A percentile compares a stretch with the other conserved stretches of the same genome.
Evolutionary conservation across 176 grass and related monocot genomes (phyloP).

Genomic region (Carex myosuroides): DNA sequence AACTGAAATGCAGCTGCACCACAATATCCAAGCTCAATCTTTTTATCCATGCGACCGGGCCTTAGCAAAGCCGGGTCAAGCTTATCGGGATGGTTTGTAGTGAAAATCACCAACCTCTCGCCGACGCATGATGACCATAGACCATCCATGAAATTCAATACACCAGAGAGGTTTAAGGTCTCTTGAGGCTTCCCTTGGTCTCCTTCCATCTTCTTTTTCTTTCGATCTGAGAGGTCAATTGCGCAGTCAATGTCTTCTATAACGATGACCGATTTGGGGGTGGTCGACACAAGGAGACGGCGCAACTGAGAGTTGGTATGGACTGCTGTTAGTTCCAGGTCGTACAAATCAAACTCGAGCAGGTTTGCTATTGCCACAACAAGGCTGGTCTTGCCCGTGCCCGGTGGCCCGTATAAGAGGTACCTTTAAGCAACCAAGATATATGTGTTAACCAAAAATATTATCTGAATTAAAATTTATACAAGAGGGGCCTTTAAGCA

Average conservation of each 20-base stretch:
- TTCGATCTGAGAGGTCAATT: slow-evolving; percentile 58
- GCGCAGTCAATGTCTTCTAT: slow-evolving; percentile 80
- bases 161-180: not conserved
- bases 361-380: too few species aligned
- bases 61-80: slow-evolving; percentile 36
- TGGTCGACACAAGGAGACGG: slow-evolving; percentile 9
- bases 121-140: too few species aligned
- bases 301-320: slow-evolving; percentile 51
- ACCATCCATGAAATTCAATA: too few species aligned
- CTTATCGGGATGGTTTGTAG: too few species aligned
- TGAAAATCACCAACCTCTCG: too few species aligned
- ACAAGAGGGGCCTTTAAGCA: slow-evolving; percentile 43
- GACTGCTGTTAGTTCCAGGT: slow-evolving; percentile 36
- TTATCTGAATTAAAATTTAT: not conserved
- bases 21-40: slow-evolving; percentile 65
- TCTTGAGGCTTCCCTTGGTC: slow-evolving; percentile 28
- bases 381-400: too few species aligned
- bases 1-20: slow-evolving; percentile 34
- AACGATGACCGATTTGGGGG: slow-evolving; percentile 66
- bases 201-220: not conserved
- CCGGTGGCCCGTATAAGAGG: too few species aligned
- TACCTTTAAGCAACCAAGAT: too few species aligned
- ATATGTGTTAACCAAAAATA: not conserved
- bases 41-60: slow-evolving; percentile 64
- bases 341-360: too few species aligned